A percentile compares a stretch with the other conserved stretches of the same genome.
Conservation (phyloP, 345 rosid species). For the Corymbia maculata region DNA sequence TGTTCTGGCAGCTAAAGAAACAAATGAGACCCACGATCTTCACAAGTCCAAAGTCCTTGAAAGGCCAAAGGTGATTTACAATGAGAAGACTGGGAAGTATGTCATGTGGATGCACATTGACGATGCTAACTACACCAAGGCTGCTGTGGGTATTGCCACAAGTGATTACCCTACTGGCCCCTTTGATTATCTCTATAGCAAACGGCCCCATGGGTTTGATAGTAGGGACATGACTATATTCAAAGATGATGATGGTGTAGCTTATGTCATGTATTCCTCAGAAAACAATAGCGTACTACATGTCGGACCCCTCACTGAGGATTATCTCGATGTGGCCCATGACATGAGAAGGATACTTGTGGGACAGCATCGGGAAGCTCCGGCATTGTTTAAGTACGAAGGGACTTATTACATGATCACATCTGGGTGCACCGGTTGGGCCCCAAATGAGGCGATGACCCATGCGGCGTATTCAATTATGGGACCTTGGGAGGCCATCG, state of each 20-base stretch:
- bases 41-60: slow-evolving; percentile 84
- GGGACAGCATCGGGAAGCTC: slow-evolving; percentile 83
- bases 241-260: slow-evolving; percentile 75
- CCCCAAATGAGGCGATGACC: slow-evolving; percentile 83
- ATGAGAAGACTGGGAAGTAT: slow-evolving; percentile 51
- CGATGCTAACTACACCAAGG: slow-evolving; percentile 82
- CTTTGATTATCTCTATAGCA: slow-evolving; percentile 58
- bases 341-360: slow-evolving; percentile 44
- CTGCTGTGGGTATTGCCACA: slow-evolving; percentile 65
- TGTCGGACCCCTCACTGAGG: slow-evolving; percentile 60
- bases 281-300: slow-evolving; percentile 84
- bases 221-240: slow-evolving; percentile 91
- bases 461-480: slow-evolving; percentile 77
- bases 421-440: slow-evolving; percentile 95
- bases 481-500: slow-evolving; percentile 95
- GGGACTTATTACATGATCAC: slow-evolving; percentile 85
- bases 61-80: slow-evolving; percentile 88
- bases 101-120: slow-evolving; percentile 99
- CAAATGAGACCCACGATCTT: slow-evolving; percentile 61
- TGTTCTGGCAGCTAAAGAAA: slow-evolving; percentile 60
- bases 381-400: slow-evolving; percentile 70
- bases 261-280: slow-evolving; percentile 80
- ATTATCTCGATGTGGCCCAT: slow-evolving; percentile 54
- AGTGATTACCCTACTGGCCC: slow-evolving; percentile 73
- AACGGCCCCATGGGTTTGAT: slow-evolving; percentile 77